phyloP scores from a whole-genome alignment of 169 alveolate genomes.

The Cryptosporidium sp. region DNA sequence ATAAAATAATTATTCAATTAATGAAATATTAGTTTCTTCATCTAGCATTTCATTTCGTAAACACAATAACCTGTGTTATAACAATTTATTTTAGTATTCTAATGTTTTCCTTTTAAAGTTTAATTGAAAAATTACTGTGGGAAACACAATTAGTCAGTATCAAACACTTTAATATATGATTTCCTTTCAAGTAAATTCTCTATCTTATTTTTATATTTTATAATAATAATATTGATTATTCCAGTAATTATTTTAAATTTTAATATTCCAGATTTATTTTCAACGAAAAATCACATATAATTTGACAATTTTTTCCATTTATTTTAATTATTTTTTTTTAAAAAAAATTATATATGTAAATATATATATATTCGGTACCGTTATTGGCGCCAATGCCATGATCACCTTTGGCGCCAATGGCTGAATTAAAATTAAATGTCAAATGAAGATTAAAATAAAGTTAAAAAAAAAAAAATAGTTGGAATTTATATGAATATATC shows the following conservation, averaged over 20 bases:
- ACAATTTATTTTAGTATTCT: background rate
- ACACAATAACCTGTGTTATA: background rate
- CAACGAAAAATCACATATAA: background rate
- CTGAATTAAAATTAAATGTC: slow-evolving; percentile 1
- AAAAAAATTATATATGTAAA: too few species aligned
- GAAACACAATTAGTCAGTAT: background rate
- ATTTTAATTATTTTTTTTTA: too few species aligned
- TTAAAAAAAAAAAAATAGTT: background rate
- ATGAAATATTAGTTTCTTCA: background rate
- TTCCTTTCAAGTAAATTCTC: background rate
- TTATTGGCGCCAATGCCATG: background rate
- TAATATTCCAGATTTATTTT: background rate
- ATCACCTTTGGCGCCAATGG: background rate
- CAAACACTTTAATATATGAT: background rate
- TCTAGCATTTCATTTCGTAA: background rate
- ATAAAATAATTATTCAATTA: background rate
- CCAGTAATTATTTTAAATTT: too few species aligned
- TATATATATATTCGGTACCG: slow-evolving; percentile 2
- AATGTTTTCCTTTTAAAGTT: background rate
- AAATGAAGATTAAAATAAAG: background rate
- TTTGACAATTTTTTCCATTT: background rate
- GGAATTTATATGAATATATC: background rate
- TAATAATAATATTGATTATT: background rate
- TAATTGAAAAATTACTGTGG: background rate
- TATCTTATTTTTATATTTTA: background rate